Base-by-base conservation (phyloP, 768 basidiomycete species). In the Ramaria sp. region DNA sequence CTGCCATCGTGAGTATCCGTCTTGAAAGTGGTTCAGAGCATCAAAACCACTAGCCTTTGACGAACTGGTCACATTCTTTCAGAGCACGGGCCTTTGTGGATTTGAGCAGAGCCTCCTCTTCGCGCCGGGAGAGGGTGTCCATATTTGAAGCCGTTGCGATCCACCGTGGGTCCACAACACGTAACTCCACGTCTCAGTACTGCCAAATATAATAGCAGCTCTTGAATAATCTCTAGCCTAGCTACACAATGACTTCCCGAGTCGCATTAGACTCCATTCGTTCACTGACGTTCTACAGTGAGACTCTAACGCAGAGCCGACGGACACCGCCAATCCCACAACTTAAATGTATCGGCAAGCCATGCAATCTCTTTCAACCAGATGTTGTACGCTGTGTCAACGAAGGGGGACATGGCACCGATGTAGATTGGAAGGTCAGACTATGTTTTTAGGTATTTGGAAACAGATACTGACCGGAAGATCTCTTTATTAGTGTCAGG, bases 381-480 rank as follows among this genome's bases (percentile, higher is more conserved):
- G 87, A 91, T 54, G 90, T 82, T 22, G 84, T 97, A 34, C 83
- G 88, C 62, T 97, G 94, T 70, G 73, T 73, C 55, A 94, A 86
- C 61, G 73, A 86, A 17, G 90, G 93, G 39, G 88, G 88, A 3
- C 70, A 72, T 59, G 91, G 88, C 4, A 74, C 79, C 1, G 88
- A 89, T 10, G 82, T 94, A 2, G 91, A 95, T 64, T 97, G 94
- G 94, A 90, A 88, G 79, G 89, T 71, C 4, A 43, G 15, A 30
- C 13, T 1, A 17, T 46, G 30, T 10, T 12, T 51, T n/a, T 15
- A 13, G 37, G 42, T 30, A 11, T 5, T 19, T 9, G 17, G 22
- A 53, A 17, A 24, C n/a, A 13, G 49, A 57, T 15, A 27, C 10
- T 31, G 15, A 15, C 42, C 38, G 45, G 19, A 5, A n/a, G 38